Evolutionary conservation across 192 early-diverging fungal species (phyloP).

Genomic region (Coemansia sp.): DNA sequence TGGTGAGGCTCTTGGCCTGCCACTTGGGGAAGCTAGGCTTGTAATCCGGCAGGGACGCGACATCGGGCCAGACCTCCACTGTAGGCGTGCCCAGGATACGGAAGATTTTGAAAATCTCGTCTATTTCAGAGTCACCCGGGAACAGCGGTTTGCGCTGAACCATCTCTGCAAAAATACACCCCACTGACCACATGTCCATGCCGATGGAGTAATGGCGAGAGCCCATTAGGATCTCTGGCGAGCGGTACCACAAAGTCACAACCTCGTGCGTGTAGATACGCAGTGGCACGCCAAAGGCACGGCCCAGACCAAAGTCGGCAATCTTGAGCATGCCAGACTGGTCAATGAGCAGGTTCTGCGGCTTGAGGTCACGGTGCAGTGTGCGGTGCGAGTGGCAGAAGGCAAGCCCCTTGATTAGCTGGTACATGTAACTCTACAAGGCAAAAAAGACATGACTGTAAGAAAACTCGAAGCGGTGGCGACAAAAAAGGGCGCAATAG

Average conservation of each 20-base stretch:
- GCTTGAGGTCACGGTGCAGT: conserved; percentile 95
- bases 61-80: conserved; percentile 73
- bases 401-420: conserved; percentile 80
- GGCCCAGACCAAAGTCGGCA: conserved; percentile 94
- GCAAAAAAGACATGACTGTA: background rate
- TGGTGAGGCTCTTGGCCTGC: conserved; percentile 53
- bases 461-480: background rate
- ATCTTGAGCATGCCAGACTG: conserved; percentile 81
- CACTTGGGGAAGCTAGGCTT: conserved; percentile 78
- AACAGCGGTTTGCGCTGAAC: conserved; percentile 74
- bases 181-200: conserved; percentile 97
- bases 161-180: conserved; percentile 98
- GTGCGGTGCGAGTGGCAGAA: conserved; percentile 94
- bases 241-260: conserved; percentile 92
- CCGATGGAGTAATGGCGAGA: conserved; percentile 85
- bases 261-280: conserved; percentile 95
- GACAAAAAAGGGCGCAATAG: background rate
- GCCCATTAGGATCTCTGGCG: conserved; percentile 94
- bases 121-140: conserved; percentile 88
- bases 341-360: conserved; percentile 97
- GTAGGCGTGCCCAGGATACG: conserved; percentile 78
- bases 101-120: conserved; percentile 93
- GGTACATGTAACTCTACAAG: conserved; percentile 81
- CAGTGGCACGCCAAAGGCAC: conserved; percentile 88
- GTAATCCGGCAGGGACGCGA: conserved; percentile 76